Evolutionary conservation across 2,329 filamentous ascomycete genomes (phyloP).

Genomic region (Trichophyton rubrum): DNA sequence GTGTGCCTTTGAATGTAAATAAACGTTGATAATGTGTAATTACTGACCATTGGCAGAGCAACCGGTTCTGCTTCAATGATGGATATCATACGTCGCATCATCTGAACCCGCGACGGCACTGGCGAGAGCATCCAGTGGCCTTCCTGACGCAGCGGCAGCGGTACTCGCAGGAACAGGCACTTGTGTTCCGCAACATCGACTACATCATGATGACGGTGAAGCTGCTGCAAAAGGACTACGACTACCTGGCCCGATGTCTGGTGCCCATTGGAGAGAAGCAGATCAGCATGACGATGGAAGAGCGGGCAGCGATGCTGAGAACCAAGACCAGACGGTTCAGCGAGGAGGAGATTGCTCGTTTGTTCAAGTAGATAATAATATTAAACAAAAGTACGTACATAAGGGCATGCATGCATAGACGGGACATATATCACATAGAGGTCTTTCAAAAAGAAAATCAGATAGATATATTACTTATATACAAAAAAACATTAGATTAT

Average conservation of each 20-base stretch:
- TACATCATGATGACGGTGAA: slow-evolving; percentile 63
- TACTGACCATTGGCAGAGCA: slow-evolving; percentile 44
- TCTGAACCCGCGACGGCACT: slow-evolving; percentile 64
- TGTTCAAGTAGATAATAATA: slow-evolving; percentile 24
- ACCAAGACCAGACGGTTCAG: slow-evolving; percentile 54
- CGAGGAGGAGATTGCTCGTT: slow-evolving; percentile 47
- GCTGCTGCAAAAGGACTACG: slow-evolving; percentile 59
- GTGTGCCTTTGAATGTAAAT: slow-evolving; percentile 19
- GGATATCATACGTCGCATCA: slow-evolving; percentile 75
- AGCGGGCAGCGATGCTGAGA: slow-evolving; percentile 51
- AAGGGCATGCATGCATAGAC: not conserved
- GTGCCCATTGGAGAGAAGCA: slow-evolving; percentile 60
- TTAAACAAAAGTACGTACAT: not conserved
- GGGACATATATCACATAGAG: not conserved
- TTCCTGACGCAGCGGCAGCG: slow-evolving; percentile 57
- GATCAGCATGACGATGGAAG: slow-evolving; percentile 51
- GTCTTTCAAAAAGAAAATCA: too few species aligned
- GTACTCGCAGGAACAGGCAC: slow-evolving; percentile 54
- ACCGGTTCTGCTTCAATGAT: slow-evolving; percentile 72
- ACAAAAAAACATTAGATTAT: not conserved
- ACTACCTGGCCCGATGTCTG: slow-evolving; percentile 53
- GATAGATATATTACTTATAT: not conserved
- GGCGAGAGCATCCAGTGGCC: slow-evolving; percentile 64
- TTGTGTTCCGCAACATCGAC: slow-evolving; percentile 72
- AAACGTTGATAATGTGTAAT: not conserved